Evolutionary conservation across 345 rosid genomes (phyloP).

Genomic region (Rhodamnia argentea): DNA sequence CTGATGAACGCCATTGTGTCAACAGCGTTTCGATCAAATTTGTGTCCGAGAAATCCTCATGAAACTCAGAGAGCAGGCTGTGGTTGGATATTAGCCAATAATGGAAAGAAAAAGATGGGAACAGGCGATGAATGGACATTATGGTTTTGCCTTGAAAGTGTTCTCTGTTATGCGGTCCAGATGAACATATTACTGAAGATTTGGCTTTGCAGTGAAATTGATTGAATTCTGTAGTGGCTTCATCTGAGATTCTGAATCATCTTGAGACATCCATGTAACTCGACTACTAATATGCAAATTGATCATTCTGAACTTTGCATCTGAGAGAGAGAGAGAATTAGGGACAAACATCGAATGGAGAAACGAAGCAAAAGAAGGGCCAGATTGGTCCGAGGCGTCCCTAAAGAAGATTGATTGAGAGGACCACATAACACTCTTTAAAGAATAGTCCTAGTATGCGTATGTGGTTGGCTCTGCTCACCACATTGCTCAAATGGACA

Average conservation of each 20-base stretch:
- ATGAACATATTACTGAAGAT: background rate
- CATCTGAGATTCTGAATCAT: background rate
- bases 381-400: background rate
- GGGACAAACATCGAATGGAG: background rate
- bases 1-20: slow-evolving; percentile 64
- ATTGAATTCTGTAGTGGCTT: background rate
- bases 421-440: background rate
- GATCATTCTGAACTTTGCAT: too few relatives aligned
- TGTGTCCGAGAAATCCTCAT: slow-evolving; percentile 23
- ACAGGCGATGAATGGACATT: background rate
- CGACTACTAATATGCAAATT: too few relatives aligned
- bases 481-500: background rate
- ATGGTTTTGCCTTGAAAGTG: background rate
- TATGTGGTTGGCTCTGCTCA: background rate
- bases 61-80: background rate
- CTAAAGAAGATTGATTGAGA: background rate
- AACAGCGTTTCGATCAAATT: slow-evolving; percentile 67
- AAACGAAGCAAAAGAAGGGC: background rate
- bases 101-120: background rate
- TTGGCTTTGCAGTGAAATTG: background rate
- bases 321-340: too few relatives aligned
- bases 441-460: background rate
- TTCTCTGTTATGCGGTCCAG: background rate
- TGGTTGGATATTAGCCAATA: background rate
- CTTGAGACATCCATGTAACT: background rate